Evolutionary conservation across 345 rosid genomes (phyloP).

Genomic region (Syzygium grande): DNA sequence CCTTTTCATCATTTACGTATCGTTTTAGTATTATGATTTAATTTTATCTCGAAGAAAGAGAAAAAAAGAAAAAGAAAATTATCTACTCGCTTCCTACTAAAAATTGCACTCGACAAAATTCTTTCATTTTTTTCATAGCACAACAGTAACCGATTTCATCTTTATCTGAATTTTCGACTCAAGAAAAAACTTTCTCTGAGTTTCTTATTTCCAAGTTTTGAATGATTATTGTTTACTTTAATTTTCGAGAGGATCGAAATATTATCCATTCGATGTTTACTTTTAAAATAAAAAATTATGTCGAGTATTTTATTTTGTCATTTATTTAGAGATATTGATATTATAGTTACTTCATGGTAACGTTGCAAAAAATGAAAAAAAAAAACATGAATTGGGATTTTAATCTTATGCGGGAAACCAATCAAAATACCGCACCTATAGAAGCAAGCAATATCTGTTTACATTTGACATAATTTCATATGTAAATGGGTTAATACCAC

Average conservation of each 20-base stretch:
- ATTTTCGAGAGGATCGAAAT: not conserved
- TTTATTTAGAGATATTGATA: not conserved
- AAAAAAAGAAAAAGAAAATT: not conserved
- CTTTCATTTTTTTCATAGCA: fast-evolving
- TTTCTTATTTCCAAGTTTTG: not conserved
- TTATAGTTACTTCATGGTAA: not conserved
- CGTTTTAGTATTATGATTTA: not conserved
- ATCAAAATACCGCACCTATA: too few species aligned
- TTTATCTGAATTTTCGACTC: not conserved
- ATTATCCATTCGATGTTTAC: not conserved
- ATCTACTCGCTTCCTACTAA: fast-evolving
- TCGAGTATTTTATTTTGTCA: not conserved
- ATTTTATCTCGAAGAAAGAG: not conserved
- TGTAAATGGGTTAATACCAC: too few species aligned
- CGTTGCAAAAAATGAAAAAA: not conserved
- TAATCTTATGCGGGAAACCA: not conserved
- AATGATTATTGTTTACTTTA: not conserved
- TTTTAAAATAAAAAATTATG: not conserved
- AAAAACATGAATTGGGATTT: not conserved
- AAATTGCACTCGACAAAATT: not conserved
- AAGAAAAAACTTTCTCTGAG: not conserved
- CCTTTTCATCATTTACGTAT: not conserved
- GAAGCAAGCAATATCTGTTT: not conserved
- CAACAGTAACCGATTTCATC: not conserved
- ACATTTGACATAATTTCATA: too few species aligned